phyloP scores from a whole-genome alignment of 2,329 filamentous ascomycete genomes.

The Seiridium cupressi region DNA sequence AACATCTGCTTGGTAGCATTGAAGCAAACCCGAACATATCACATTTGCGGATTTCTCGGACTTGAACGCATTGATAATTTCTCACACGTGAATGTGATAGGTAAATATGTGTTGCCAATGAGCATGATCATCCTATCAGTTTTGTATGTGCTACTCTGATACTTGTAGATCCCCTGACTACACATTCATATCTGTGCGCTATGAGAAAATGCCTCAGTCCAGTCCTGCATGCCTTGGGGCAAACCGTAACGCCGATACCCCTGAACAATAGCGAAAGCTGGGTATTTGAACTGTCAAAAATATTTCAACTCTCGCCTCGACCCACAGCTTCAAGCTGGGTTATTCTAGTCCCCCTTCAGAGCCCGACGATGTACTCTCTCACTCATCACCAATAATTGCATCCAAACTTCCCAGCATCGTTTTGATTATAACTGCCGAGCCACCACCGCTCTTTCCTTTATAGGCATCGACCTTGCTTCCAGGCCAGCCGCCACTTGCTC shows the following conservation, averaged over 20 bases:
- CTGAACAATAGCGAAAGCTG: constrained; percentile 2
- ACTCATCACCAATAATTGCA: constrained; percentile 21
- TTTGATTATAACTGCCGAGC: constrained; percentile 29
- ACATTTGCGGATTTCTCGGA: no score
- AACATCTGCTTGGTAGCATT: no score
- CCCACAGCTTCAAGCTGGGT: not conserved
- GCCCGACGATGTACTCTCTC: not conserved
- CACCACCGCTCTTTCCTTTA: constrained; percentile 37
- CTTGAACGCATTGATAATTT: no score
- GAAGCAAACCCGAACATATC: no score
- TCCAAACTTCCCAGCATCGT: constrained; percentile 28
- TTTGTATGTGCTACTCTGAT: no score
- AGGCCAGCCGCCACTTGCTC: constrained; percentile 26
- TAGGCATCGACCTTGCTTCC: constrained; percentile 32
- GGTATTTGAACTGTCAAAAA: not conserved
- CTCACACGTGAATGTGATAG: no score
- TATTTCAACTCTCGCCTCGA: not conserved
- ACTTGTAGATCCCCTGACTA: no score
- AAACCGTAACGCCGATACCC: not conserved
- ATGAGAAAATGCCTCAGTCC: no score
- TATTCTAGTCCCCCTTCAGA: not conserved
- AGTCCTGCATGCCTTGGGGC: not conserved
- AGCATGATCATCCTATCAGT: no score
- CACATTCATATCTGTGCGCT: no score
- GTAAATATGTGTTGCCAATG: no score